A percentile compares a stretch with the other conserved stretches of the same genome.
Conservation (phyloP, 164 flowering plant species). For the Liriodendron chinense region DNA sequence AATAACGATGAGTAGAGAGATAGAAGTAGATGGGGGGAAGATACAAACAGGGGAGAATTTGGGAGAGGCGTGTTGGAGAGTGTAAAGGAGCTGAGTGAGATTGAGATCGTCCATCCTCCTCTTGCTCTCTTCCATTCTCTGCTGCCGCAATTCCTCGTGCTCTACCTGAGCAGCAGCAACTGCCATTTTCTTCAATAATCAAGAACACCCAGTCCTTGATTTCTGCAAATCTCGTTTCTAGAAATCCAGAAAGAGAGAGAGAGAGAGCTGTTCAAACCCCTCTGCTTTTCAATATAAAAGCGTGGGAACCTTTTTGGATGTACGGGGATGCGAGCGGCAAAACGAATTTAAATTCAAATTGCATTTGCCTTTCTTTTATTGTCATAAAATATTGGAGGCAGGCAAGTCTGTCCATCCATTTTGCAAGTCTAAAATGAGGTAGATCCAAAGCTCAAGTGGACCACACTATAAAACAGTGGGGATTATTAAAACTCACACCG, state of each 20-base stretch:
- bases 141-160: conserved; percentile 45
- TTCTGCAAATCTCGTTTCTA: not conserved
- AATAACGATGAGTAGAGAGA: not conserved
- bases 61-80: conserved; percentile 24
- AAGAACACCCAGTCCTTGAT: not conserved
- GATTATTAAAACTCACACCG: no score
- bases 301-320: no score
- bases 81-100: conserved; percentile 36
- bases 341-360: no score
- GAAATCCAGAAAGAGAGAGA: not conserved
- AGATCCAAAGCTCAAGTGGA: no score
- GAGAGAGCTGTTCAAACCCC: not conserved
- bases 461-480: no score
- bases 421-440: no score
- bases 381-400: no score
- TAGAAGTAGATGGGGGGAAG: not conserved
- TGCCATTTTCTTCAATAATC: not conserved
- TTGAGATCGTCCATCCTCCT: conserved; percentile 57
- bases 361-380: no score
- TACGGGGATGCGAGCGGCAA: no score
- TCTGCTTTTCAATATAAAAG: no score
- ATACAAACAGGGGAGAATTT: conserved; percentile 31
- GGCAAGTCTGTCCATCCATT: no score
- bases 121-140: conserved; percentile 56
- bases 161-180: not conserved